A percentile compares a stretch with the other conserved stretches of the same genome.
Evolutionary conservation across 2,329 filamentous ascomycete genomes (phyloP).

Genomic region (Albophoma yamanashiensis): DNA sequence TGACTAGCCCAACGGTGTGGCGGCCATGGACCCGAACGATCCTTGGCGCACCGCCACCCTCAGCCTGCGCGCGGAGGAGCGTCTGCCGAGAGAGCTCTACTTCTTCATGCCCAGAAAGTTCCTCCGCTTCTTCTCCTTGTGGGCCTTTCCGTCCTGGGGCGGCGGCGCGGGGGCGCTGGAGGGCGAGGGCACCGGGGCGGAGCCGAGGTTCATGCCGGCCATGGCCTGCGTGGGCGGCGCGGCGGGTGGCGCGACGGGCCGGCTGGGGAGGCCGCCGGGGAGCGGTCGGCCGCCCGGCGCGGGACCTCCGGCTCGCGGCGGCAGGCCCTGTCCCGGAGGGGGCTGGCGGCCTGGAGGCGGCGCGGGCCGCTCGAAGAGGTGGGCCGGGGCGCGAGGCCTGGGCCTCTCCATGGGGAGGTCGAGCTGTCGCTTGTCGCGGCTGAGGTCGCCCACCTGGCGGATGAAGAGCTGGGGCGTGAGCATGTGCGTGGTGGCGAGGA

Average conservation of each 20-base stretch:
- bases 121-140: conserved; percentile 53
- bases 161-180: conserved; percentile 10
- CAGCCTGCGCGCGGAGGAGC: conserved; percentile 2
- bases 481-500: conserved; percentile 88
- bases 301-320: conserved; percentile 8
- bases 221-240: conserved; percentile 44
- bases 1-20: background rate
- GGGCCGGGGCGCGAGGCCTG: conserved; percentile 69
- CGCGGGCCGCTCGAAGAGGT: conserved; percentile 68
- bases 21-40: background rate
- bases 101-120: conserved; percentile 52
- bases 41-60: background rate
- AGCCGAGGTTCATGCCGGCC: conserved; percentile 40
- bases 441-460: conserved; percentile 71
- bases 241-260: conserved; percentile 5
- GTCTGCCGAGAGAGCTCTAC: conserved; percentile 22
- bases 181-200: conserved; percentile 9
- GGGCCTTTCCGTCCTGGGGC: conserved; percentile 27
- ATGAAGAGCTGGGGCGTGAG: conserved; percentile 74
- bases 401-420: conserved; percentile 75
- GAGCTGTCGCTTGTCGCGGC: conserved; percentile 61
- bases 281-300: background rate
- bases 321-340: conserved; percentile 3
- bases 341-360: conserved; percentile 31
- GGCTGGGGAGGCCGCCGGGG: conserved; percentile 14